Evolutionary conservation across 176 grass and related monocot genomes (phyloP).

Genomic region (Cenchrus purpureus): DNA sequence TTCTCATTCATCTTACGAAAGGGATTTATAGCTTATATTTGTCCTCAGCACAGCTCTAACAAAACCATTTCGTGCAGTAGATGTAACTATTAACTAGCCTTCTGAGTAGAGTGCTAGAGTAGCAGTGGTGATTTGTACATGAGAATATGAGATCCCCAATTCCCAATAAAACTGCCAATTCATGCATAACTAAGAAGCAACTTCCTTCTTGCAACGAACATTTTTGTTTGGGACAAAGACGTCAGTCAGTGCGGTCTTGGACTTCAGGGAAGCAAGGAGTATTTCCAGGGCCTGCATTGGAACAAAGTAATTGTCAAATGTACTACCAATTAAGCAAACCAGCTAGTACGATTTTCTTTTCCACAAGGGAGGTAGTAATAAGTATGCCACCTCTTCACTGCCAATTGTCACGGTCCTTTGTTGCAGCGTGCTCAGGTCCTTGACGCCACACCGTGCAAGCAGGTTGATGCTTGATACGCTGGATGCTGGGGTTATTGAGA

Average conservation of each 20-base stretch:
- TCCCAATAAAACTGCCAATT: neutral
- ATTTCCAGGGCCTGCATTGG: slow-evolving; percentile 28
- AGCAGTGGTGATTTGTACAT: neutral
- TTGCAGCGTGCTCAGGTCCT: slow-evolving; percentile 20
- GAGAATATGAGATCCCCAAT: no score
- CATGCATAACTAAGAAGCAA: neutral
- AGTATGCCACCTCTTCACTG: slow-evolving; percentile 27
- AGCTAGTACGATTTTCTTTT: neutral
- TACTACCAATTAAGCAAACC: neutral
- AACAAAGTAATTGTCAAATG: neutral
- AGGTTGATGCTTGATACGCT: slow-evolving; percentile 26
- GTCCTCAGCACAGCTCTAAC: neutral
- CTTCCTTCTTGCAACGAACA: slow-evolving; percentile 29
- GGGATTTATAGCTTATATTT: neutral
- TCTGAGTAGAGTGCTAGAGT: neutral
- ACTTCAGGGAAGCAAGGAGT: slow-evolving; percentile 39
- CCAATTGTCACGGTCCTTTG: slow-evolving; percentile 31
- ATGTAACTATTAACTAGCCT: neutral
- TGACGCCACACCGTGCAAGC: slow-evolving; percentile 25
- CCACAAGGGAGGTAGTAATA: neutral
- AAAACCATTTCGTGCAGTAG: neutral
- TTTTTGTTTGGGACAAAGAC: slow-evolving; percentile 26
- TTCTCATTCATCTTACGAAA: neutral
- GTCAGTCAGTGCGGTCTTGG: slow-evolving; percentile 30
- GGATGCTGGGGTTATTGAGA: slow-evolving; percentile 4